Base-by-base conservation (phyloP, 139 green algal genomes). In the Monoraphidium neglectum region DNA sequence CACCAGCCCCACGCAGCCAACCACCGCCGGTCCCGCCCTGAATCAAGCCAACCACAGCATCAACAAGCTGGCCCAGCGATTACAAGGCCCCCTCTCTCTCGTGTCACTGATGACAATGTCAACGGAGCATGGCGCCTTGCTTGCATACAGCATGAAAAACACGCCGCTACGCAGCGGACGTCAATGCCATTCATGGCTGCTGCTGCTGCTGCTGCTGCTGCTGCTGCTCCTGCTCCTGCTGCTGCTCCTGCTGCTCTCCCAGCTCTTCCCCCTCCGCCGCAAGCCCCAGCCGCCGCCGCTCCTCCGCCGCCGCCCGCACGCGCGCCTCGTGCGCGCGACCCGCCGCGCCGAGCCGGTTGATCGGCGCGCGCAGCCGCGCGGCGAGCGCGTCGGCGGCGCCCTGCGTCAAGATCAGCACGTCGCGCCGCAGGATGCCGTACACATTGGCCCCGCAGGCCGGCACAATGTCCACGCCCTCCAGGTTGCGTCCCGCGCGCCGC, bases 371-470 rank as follows among this genome's bases (percentile, higher is more conserved):
- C 46, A 97, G 69, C 51, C 83, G 79, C 57, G 85, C 68, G 1
- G 79, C 47, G 16, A 97, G 33, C 36, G n/a, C 24, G 2, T 88
- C 70, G 4, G 90, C 71, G 0, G 92, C 92, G 1, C 16, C 51
- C 0, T 65, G 68, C 2, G 90, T 94, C n/a, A 98, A 32, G 24
- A 98, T 69, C 0, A 98, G 77, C 24, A 89, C 82, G 64, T 97
- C 89, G 13, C 90, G 81, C 70, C 91, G 84, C 53, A 98, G 78
- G 35, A 98, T 89, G 76, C 89, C 88, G 82, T 96, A 97, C 8
- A 98, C 93, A 60, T 96, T 98, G 1, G 94, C 68, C 21, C 93
- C 87, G 18, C 80, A 59, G 18, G 68, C 49, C 1, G 91, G 85
- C 67, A 97, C 81, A 4, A 92, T 83, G 46, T 93, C 83, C 36